These are phyloP conservation scores for Phylloporus sp. DNA, from an alignment of 768 basidiomycete species.

Conservation along the genomic window DNA sequence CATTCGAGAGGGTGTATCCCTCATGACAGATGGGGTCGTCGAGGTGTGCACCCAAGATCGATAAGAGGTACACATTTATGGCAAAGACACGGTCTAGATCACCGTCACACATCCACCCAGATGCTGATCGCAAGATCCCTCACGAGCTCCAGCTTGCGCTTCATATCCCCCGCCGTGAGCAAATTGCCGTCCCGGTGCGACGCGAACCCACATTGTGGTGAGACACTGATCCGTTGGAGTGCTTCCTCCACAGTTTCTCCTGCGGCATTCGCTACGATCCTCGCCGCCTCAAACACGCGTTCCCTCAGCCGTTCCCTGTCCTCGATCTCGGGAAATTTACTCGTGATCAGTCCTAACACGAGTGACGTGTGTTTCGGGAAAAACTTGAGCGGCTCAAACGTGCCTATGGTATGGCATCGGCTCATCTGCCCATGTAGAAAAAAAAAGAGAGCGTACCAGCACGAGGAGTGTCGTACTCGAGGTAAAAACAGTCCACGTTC, in stretches of 20 bases:
- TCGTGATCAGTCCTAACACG: slow-evolving; percentile 43
- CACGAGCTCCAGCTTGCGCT: slow-evolving; percentile 28
- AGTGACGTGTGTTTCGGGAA: slow-evolving; percentile 36
- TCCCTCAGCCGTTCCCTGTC: slow-evolving; percentile 37
- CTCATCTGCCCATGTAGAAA: neutral
- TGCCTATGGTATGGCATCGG: slow-evolving; percentile 10
- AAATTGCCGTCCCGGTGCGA: slow-evolving; percentile 43
- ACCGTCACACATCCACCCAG: slow-evolving; percentile 27
- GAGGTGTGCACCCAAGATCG: neutral
- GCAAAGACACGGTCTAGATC: no score
- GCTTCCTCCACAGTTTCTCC: slow-evolving; percentile 39
- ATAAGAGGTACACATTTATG: neutral
- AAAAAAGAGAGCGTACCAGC: slow-evolving; percentile 30
- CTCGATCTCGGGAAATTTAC: slow-evolving; percentile 43
- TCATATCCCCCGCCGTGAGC: slow-evolving; percentile 36
- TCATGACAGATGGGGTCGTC: neutral
- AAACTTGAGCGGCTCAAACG: slow-evolving; percentile 31
- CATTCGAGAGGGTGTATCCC: neutral
- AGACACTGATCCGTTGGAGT: slow-evolving; percentile 36
- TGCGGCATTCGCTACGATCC: slow-evolving; percentile 37
- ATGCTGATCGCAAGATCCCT: slow-evolving; percentile 34
- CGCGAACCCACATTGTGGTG: slow-evolving; percentile 51
- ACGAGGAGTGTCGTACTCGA: slow-evolving; percentile 48
- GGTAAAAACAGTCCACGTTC: slow-evolving; percentile 43
- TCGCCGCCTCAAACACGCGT: slow-evolving; percentile 42